Evolutionary conservation across 2,329 filamentous ascomycete species (phyloP).

Genomic region (Talaromyces verruculosus): DNA sequence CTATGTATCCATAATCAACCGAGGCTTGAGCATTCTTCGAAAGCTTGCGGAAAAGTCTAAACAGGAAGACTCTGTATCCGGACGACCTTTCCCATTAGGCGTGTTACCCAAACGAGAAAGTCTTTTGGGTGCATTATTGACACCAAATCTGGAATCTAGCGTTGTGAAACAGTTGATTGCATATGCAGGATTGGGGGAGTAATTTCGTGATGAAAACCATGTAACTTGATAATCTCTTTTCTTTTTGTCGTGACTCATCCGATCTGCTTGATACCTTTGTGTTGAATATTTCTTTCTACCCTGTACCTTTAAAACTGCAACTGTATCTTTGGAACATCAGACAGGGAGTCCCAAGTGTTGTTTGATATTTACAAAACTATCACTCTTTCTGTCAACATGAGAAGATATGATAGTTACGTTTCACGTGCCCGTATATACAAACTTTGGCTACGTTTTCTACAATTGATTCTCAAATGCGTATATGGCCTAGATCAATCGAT

Average conservation of each 20-base stretch:
- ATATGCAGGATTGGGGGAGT: constrained; percentile 58
- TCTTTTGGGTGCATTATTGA: constrained; percentile 65
- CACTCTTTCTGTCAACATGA: neutral
- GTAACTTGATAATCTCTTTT: constrained; percentile 15
- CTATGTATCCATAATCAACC: constrained; percentile 59
- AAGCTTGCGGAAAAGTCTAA: constrained; percentile 66
- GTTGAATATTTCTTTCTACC: constrained; percentile 16
- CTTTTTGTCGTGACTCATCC: constrained; percentile 5
- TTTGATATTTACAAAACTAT: constrained; percentile 3
- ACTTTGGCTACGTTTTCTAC: constrained; percentile 4
- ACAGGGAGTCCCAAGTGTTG: neutral
- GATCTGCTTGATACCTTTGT: constrained; percentile 21
- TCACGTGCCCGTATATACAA: constrained; percentile 9
- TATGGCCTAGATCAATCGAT: neutral
- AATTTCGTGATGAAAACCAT: constrained; percentile 23
- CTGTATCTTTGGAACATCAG: constrained; percentile 11
- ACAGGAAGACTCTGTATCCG: constrained; percentile 54
- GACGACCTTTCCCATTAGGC: constrained; percentile 56
- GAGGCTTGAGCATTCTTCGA: constrained; percentile 67
- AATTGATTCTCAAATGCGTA: neutral
- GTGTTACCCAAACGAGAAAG: constrained; percentile 67
- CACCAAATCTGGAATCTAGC: constrained; percentile 62
- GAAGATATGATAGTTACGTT: constrained; percentile 7
- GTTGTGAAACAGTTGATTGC: constrained; percentile 68
- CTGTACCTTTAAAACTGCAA: constrained; percentile 19